Conservation (phyloP, 805 yeast genomes). For the Candida vartiovaarae region DNA sequence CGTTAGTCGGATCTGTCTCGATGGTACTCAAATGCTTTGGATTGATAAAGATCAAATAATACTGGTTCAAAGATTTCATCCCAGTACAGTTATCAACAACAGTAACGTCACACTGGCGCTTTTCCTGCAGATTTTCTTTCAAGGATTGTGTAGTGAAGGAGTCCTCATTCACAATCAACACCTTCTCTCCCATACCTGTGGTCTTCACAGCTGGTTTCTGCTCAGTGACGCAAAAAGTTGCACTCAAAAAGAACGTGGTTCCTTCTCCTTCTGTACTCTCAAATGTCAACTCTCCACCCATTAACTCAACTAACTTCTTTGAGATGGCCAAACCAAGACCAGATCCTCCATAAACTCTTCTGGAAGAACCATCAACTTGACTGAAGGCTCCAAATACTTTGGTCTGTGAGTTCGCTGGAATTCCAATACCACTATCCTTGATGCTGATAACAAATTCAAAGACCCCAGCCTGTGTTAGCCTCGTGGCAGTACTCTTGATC, state of each 20-base stretch:
- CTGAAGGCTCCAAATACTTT: constrained; percentile 83
- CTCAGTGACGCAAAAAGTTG: constrained; percentile 30
- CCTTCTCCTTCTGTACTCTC: constrained; percentile 73
- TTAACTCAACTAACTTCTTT: constrained; percentile 71
- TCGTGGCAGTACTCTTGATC: constrained; percentile 53
- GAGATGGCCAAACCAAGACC: constrained; percentile 85
- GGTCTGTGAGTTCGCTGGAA: constrained; percentile 74
- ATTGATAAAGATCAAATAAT: constrained; percentile 8
- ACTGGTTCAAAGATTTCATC: not conserved
- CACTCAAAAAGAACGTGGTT: constrained; percentile 70
- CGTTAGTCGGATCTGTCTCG: not conserved
- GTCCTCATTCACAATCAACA: constrained; percentile 8
- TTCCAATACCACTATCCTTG: constrained; percentile 84
- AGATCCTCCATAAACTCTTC: constrained; percentile 86
- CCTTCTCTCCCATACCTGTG: not conserved
- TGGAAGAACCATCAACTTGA: constrained; percentile 89
- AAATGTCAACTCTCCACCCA: constrained; percentile 91
- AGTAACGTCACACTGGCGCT: constrained; percentile 4
- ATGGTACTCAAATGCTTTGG: constrained; percentile 7
- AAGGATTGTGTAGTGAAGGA: constrained; percentile 5
- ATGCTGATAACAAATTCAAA: constrained; percentile 68
- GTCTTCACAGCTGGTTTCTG: not conserved
- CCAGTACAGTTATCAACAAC: not conserved
- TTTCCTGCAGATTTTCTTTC: constrained; percentile 4
- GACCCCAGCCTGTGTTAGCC: constrained; percentile 22